phyloP scores from a whole-genome alignment of 108 stramenopile genomes.

The Pseudonitzschia delicatissima region DNA sequence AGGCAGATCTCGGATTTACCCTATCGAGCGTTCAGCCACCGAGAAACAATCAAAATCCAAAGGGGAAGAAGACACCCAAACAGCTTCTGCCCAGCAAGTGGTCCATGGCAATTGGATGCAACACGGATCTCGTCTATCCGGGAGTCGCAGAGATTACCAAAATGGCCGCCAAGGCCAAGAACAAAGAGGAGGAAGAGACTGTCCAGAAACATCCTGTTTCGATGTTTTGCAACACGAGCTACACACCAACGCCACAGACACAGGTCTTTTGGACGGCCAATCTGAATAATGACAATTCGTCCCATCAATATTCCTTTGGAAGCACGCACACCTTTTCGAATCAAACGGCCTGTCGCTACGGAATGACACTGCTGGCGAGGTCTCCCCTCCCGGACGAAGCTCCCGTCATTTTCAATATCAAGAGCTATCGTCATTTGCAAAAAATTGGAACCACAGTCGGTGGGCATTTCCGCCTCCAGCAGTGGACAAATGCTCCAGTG shows the following conservation, averaged over 20 bases:
- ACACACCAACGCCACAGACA: constrained; percentile 27
- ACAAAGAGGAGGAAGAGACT: not conserved
- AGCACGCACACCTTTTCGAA: constrained; percentile 34
- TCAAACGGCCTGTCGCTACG: constrained; percentile 31
- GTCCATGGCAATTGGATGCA: constrained; percentile 36
- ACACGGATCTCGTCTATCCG: constrained; percentile 31
- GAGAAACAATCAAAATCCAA: not conserved
- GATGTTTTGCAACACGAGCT: constrained; percentile 29
- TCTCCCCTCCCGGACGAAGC: constrained; percentile 26
- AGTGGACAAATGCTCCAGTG: constrained; percentile 29
- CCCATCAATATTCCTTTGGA: constrained; percentile 33
- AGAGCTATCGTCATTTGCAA: constrained; percentile 29
- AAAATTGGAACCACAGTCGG: constrained; percentile 28
- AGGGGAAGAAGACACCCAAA: not conserved
- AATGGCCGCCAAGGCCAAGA: constrained; percentile 18
- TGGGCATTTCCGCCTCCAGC: constrained; percentile 24
- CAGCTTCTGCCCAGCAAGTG: constrained; percentile 21
- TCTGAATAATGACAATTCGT: constrained; percentile 25
- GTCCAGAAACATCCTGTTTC: constrained; percentile 27
- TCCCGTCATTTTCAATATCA: constrained; percentile 31
- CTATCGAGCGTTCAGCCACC: constrained; percentile 25
- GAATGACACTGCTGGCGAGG: constrained; percentile 26
- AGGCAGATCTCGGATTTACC: constrained; percentile 32
- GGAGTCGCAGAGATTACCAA: constrained; percentile 15
- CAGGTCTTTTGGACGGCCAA: constrained; percentile 35